Percentiles rank a stretch among this genome's conserved stretches.
Conservation (phyloP, 2,329 filamentous ascomycete genomes). For the Talaromyces sp. region DNA sequence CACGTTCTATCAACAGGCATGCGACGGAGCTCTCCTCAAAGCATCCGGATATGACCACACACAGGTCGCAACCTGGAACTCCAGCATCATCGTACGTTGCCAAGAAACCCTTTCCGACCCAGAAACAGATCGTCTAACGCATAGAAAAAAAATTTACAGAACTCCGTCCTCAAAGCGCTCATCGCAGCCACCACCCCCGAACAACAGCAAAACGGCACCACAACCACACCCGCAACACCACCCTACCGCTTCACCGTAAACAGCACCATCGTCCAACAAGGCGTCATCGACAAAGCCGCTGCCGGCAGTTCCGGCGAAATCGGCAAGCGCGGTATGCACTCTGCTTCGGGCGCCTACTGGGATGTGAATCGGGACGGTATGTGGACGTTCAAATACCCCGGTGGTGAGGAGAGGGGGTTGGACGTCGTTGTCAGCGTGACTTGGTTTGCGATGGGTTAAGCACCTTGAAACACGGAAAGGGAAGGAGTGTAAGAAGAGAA, state of each 20-base stretch:
- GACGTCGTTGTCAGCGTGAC: slow-evolving; percentile 52
- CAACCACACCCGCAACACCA: slow-evolving; percentile 31
- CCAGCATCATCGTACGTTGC: slow-evolving; percentile 76
- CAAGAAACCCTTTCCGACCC: not conserved
- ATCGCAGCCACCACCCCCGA: slow-evolving; percentile 43
- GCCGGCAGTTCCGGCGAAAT: slow-evolving; percentile 61
- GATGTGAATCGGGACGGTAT: slow-evolving; percentile 53
- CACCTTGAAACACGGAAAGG: not conserved
- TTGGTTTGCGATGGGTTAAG: slow-evolving; percentile 44
- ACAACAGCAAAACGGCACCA: slow-evolving; percentile 27
- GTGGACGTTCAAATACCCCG: slow-evolving; percentile 54
- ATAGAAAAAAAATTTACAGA: slow-evolving; percentile 28
- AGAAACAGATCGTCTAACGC: not conserved
- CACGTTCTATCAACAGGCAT: slow-evolving; percentile 67
- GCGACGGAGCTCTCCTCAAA: slow-evolving; percentile 70
- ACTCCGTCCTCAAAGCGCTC: slow-evolving; percentile 42
- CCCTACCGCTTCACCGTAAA: slow-evolving; percentile 96
- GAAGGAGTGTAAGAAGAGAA: not conserved
- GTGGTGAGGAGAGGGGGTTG: slow-evolving; percentile 47
- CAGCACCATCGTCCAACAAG: slow-evolving; percentile 96
- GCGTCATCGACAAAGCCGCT: slow-evolving; percentile 53
- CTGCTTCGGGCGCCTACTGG: slow-evolving; percentile 52
- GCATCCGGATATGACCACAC: slow-evolving; percentile 83
- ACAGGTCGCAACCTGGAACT: slow-evolving; percentile 86
- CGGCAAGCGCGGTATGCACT: slow-evolving; percentile 71